A percentile compares a stretch with the other conserved stretches of the same genome.
phyloP scores from a whole-genome alignment of 495 filamentous ascomycete species.

The Aspergillus taichungensis region DNA sequence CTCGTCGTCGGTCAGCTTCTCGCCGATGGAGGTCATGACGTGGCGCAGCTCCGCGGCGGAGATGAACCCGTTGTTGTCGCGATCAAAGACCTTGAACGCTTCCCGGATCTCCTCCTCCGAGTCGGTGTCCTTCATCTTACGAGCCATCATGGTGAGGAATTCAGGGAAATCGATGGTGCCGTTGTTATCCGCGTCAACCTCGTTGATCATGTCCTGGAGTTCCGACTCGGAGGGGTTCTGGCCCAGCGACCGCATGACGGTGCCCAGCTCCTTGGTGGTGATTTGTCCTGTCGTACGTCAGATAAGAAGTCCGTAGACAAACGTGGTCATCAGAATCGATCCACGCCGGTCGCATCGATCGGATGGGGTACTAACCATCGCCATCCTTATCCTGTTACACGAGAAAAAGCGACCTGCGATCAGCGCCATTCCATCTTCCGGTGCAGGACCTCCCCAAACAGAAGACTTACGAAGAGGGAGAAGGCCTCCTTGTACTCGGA shows the following conservation, averaged over 20 bases:
- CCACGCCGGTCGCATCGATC: not conserved
- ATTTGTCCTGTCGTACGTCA: constrained; percentile 67
- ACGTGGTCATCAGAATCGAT: no score
- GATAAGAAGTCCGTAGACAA: not conserved
- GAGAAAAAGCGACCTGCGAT: constrained; percentile 7
- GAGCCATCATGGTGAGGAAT: constrained; percentile 99
- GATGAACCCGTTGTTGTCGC: constrained; percentile 99
- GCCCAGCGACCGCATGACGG: constrained; percentile 98
- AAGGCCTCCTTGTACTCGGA: constrained; percentile 99
- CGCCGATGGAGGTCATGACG: constrained; percentile 98
- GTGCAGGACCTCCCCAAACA: not conserved
- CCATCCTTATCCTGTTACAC: constrained; percentile 90
- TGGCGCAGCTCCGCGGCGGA: constrained; percentile 95
- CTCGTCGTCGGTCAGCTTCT: constrained; percentile 99
- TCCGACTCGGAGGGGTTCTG: constrained; percentile 99
- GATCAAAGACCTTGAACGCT: constrained; percentile 93
- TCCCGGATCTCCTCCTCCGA: constrained; percentile 99
- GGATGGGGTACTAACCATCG: constrained; percentile 70
- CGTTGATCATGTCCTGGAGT: constrained; percentile 99
- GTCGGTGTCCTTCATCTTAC: constrained; percentile 99
- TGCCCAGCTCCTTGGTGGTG: constrained; percentile 98
- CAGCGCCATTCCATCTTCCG: no score
- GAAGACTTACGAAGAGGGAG: constrained; percentile 89
- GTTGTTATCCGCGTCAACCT: constrained; percentile 99
- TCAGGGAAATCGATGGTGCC: constrained; percentile 99